Percentiles rank a stretch among this genome's conserved stretches.
Evolutionary conservation across 2,329 filamentous ascomycete species (phyloP).

Genomic region (Sporothrix globosa): DNA sequence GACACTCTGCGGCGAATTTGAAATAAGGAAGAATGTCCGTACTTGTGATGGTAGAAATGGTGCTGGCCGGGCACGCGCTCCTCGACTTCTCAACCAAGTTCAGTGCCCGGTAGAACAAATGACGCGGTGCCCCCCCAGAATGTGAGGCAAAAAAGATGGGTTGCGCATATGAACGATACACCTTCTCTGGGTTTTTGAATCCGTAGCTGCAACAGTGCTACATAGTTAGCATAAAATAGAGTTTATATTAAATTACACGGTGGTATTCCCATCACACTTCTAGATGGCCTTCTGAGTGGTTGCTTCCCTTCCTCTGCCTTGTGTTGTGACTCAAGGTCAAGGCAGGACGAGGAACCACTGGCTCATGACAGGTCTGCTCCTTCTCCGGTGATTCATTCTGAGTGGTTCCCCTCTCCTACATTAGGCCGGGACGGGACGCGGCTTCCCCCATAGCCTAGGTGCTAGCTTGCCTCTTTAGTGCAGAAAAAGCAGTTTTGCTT

Average conservation of each 20-base stretch:
- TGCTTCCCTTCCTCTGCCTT: slow-evolving; percentile 5
- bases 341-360: not conserved
- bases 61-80: not conserved
- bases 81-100: not conserved
- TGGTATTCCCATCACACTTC: not conserved
- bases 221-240: no score
- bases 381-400: not conserved
- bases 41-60: no score
- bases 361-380: no score
- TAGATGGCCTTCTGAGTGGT: not conserved
- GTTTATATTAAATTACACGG: no score
- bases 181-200: not conserved
- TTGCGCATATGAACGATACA: not conserved
- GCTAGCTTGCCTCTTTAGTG: not conserved
- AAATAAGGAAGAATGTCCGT: not conserved
- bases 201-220: not conserved
- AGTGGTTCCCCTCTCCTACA: not conserved
- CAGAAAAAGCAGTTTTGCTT: no score
- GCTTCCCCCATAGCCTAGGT: not conserved
- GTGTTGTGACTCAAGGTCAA: no score
- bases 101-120: not conserved
- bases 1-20: not conserved
- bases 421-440: slow-evolving; percentile 27
- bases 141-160: not conserved
- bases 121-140: not conserved